Evolutionary conservation across 768 basidiomycete species (phyloP), one percentile per base, ranked within the genome.

Genomic region (Tulasnella sp.): DNA sequence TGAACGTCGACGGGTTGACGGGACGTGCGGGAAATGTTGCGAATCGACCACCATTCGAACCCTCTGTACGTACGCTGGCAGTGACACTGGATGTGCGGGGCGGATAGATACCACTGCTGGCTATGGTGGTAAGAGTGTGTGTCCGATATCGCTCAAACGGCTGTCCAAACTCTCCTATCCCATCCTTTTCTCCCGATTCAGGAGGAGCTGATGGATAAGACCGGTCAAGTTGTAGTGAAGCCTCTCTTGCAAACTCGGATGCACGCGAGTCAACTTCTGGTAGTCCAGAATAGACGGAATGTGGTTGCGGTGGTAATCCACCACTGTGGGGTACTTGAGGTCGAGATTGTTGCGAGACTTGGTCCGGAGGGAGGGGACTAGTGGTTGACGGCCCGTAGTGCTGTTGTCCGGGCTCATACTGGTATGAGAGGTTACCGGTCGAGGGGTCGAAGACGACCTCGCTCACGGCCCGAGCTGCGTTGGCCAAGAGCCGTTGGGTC

Each of bases 401-500:
- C 34, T n/a, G n/a, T n/a, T n/a, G 35, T 25, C 52, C 52, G 27
- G 52, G 52, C 21, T 53, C 52, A n/a, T 53, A 53, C 23, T 53
- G 52, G 27, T 57, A 57, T 3, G 55, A 40, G 17, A 57, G 32
- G 34, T 57, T 58, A 23, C 53, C 59, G 5, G 48, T 45, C n/a
- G 40, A 49, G 27, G 58, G 51, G 39, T 58, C 49, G 57, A 58
- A 56, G 29, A 17, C 17, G 39, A 66, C 66, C 61, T 61, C 58
- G 31, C 27, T 29, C 15, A 71, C 66, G 60, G 68, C 69, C 57
- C 67, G 65, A 4, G 62, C 64, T 4, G 84, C 83, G 62, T 91
- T 86, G 3, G 72, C 71, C 8, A 84, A 75, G 8, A 84, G 70
- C 36, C 72, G 69, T 45, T 81, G 77, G 0, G 82, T 82, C 61